Evolutionary conservation across 257 asterid genomes (phyloP), one percentile per base, ranked within the genome.

Genomic region (Solanum dulcamara): DNA sequence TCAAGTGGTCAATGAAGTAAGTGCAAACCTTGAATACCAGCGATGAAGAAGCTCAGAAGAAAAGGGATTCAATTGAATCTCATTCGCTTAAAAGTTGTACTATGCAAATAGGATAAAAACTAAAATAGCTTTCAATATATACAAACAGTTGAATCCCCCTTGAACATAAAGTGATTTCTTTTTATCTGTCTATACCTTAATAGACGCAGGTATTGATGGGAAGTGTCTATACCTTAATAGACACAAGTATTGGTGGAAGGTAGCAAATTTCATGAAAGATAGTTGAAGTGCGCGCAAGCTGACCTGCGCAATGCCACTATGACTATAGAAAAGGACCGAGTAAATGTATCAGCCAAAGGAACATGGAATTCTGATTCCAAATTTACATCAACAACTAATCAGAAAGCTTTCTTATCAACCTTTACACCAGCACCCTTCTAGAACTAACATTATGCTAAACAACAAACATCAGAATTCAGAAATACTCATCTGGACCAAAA

Each of bases 341-440:
- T 32, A 42, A 42, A 83, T 30, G 81, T 11, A 46, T 83, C 85
- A 66, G 9, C 44, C 38, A 50, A 64, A 83, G 64, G 83, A 2
- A 83, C 44, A 42, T 60, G 72, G 79, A 66, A 46, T 77, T 48
- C 83, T 77, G 9, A 17, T 28, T 46, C 80, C 66, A 84, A 68
- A 68, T 0, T 53, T 64, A 46, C 79, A 66, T 37, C 46, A 64
- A 35, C 7, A 42, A 26, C 57, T 42, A 74, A 42, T 74, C 81
- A 42, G 59, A 38, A 26, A 60, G 17, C 20, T 26, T 42, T 83
- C 20, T 8, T 37, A 62, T 26, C 42, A 4, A 38, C 79, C 30
- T 82, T 38, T 46, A 82, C 79, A 74, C 81, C 81, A 42, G 7
- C 26, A 77, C 62, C 62, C 26, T 46, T 77, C 4, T 28, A 17